Percentiles rank a stretch among this genome's conserved stretches.
Evolutionary conservation across 768 basidiomycete genomes (phyloP).

Genomic region (Pleurotus eryngii): DNA sequence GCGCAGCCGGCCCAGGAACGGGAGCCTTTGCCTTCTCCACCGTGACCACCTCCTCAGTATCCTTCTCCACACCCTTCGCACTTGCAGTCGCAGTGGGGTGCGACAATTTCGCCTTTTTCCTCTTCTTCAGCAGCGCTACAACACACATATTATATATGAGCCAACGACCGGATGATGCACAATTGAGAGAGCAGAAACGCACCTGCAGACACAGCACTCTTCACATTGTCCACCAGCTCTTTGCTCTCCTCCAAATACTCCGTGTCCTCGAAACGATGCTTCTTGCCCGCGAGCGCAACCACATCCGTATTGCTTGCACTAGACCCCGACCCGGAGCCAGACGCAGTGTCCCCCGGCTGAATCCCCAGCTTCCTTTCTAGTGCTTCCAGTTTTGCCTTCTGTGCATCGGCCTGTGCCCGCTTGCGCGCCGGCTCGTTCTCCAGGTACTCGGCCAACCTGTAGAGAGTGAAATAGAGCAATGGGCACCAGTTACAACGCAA

Average conservation of each 20-base stretch:
- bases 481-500: background rate
- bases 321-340: too few relatives aligned
- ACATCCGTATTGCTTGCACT: slow-evolving; percentile 26
- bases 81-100: slow-evolving; percentile 17
- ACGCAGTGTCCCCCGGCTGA: background rate
- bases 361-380: slow-evolving; percentile 85
- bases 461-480: background rate
- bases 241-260: slow-evolving; percentile 89
- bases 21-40: background rate
- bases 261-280: slow-evolving; percentile 88
- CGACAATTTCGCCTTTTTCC: slow-evolving; percentile 61
- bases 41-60: background rate
- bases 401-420: slow-evolving; percentile 72
- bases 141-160: slow-evolving; percentile 11
- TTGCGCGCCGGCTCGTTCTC: slow-evolving; percentile 80
- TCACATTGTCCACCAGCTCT: slow-evolving; percentile 88
- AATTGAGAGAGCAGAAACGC: slow-evolving; percentile 18
- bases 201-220: slow-evolving; percentile 87
- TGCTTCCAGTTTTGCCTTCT: slow-evolving; percentile 78
- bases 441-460: slow-evolving; percentile 80
- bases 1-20: background rate
- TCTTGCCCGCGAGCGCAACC: slow-evolving; percentile 57
- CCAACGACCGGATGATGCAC: slow-evolving; percentile 14
- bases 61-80: slow-evolving; percentile 11
- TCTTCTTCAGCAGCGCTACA: slow-evolving; percentile 69